Conservation (phyloP, 179 eudicot genomes). For the Spinacia oleracea region DNA sequence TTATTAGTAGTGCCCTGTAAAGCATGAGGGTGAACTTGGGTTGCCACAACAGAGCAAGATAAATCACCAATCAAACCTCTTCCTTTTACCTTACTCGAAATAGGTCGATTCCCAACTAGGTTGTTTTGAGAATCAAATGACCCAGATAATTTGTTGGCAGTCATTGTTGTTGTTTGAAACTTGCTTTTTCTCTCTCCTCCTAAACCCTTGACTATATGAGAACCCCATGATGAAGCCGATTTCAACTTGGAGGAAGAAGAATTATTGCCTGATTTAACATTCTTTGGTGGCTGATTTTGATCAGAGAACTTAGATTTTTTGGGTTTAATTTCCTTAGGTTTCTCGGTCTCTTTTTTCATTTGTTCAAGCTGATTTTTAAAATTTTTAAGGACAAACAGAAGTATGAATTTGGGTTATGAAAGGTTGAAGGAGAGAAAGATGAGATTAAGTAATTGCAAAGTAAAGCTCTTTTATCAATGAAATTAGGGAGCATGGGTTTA, state of each 20-base stretch:
- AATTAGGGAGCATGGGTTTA: conserved; percentile 13
- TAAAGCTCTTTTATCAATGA: conserved; percentile 5
- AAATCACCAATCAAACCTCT: conserved; percentile 55
- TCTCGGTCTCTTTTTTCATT: conserved; percentile 54
- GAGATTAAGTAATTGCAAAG: not conserved
- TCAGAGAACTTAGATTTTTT: conserved; percentile 48
- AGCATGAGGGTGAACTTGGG: conserved; percentile 58
- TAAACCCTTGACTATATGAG: conserved; percentile 60
- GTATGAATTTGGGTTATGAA: not conserved
- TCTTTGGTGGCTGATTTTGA: conserved; percentile 53
- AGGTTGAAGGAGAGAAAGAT: not conserved
- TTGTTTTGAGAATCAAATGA: not conserved
- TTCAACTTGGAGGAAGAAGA: conserved; percentile 37
- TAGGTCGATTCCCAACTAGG: too few relatives aligned
- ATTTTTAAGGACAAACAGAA: not conserved
- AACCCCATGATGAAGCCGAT: conserved; percentile 55
- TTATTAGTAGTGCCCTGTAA: conserved; percentile 7
- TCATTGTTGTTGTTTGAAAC: conserved; percentile 29
- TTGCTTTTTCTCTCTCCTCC: conserved; percentile 51
- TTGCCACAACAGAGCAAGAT: conserved; percentile 41
- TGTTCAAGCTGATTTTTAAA: not conserved
- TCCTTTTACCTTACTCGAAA: conserved; percentile 27
- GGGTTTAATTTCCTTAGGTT: conserved; percentile 28
- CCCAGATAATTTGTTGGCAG: conserved; percentile 20
- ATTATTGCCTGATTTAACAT: conserved; percentile 21